Conservation (phyloP, 306 rosid species). For the Trifolium pratense region DNA sequence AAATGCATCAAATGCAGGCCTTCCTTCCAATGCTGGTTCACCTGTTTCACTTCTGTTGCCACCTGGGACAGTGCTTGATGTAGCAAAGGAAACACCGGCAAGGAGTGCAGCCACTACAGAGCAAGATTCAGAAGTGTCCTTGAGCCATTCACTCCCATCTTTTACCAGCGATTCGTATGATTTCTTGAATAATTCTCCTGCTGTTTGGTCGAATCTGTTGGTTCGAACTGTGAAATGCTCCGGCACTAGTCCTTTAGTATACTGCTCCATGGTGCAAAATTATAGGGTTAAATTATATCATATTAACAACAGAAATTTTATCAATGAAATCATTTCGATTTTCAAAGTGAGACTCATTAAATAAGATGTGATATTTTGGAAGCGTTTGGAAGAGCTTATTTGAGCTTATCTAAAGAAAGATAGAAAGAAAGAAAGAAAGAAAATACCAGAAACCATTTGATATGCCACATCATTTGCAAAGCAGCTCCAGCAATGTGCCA, state of each 20-base stretch:
- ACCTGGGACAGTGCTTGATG: constrained; percentile 49
- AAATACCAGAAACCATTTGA: constrained; percentile 50
- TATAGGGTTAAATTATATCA: not conserved
- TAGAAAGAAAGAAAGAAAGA: no score
- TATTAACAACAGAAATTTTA: not conserved
- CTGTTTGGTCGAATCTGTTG: not conserved
- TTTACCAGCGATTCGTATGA: not conserved
- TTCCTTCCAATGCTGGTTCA: constrained; percentile 40
- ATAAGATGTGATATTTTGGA: no score
- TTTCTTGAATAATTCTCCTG: constrained; percentile 31
- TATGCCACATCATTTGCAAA: constrained; percentile 47
- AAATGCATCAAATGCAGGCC: constrained; percentile 43
- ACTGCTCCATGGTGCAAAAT: constrained; percentile 22
- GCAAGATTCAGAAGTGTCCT: constrained; percentile 49
- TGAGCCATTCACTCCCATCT: constrained; percentile 38
- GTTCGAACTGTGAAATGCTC: constrained; percentile 33
- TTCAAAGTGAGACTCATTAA: no score
- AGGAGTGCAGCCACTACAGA: constrained; percentile 48
- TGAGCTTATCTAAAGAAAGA: no score
- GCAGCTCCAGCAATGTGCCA: constrained; percentile 47
- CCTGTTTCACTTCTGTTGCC: constrained; percentile 36
- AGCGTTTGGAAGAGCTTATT: no score
- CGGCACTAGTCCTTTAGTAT: constrained; percentile 25
- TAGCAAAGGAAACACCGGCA: constrained; percentile 46
- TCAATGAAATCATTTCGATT: not conserved